Percentiles rank a stretch among this genome's conserved stretches.
phyloP scores from a whole-genome alignment of 176 grass and related monocot species.

The Sorghum bicolor region Sorghum_bicolor_NCBIv3 NC_012872.2:510001-510500 shows the following conservation, averaged over 20 bases:
- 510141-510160: not conserved
- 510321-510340: not conserved
- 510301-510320: not conserved
- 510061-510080: not conserved
- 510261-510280: not conserved
- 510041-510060: not conserved
- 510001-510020: not conserved
- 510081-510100: not conserved
- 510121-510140: not conserved
- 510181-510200: not conserved
- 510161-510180: no score
- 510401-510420: conserved; percentile 12
- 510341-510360: conserved; percentile 40
- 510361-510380: conserved; percentile 25
- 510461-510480: not conserved
- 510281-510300: not conserved
- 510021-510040: not conserved
- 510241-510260: not conserved
- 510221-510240: not conserved
- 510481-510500: conserved; percentile 22
- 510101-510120: not conserved
- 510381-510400: not conserved
- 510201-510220: not conserved
- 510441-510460: conserved; percentile 12
- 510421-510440: not conserved